Percentiles rank a stretch among this genome's conserved stretches.
These are phyloP conservation scores for Colletotrichum orbiculare DNA, from an alignment of 2,329 filamentous ascomycete genomes.

Conservation along the genomic window DNA sequence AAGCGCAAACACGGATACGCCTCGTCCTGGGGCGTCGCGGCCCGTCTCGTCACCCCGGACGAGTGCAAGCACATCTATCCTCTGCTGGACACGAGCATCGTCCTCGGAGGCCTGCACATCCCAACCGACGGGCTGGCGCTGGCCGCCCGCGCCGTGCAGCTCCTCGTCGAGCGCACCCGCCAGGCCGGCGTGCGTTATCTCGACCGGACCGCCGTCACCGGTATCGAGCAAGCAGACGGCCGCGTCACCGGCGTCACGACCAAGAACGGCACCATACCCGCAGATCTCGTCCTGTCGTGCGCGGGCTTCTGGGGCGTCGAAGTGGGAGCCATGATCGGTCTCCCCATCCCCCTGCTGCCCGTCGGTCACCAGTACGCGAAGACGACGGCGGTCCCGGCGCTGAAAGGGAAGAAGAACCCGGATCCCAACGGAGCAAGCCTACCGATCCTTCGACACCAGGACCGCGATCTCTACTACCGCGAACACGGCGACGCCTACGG, in stretches of 20 bases:
- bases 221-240: slow-evolving; percentile 60
- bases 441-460: slow-evolving; percentile 72
- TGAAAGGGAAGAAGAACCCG: slow-evolving; percentile 46
- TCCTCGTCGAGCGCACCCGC: slow-evolving; percentile 68
- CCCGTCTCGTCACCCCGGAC: slow-evolving; percentile 61
- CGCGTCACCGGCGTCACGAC: slow-evolving; percentile 68
- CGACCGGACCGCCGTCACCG: slow-evolving; percentile 66
- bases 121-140: slow-evolving; percentile 70
- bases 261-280: slow-evolving; percentile 58
- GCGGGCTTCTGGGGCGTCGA: slow-evolving; percentile 76
- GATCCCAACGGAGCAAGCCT: slow-evolving; percentile 60
- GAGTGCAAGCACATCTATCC: slow-evolving; percentile 67
- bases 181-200: slow-evolving; percentile 69
- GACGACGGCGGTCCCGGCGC: slow-evolving; percentile 62
- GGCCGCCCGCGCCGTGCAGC: slow-evolving; percentile 69
- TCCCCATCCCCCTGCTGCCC: slow-evolving; percentile 68
- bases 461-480: slow-evolving; percentile 72
- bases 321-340: slow-evolving; percentile 69
- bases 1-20: slow-evolving; percentile 72
- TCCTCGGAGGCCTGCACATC: slow-evolving; percentile 70
- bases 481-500: slow-evolving; percentile 72
- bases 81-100: slow-evolving; percentile 60
- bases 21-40: slow-evolving; percentile 69
- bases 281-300: slow-evolving; percentile 71
- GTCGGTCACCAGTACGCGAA: slow-evolving; percentile 74